These are phyloP conservation scores for Pseudogymnoascus verrucosus DNA, from an alignment of 2,329 filamentous ascomycete genomes.

Conservation along the genomic window DNA sequence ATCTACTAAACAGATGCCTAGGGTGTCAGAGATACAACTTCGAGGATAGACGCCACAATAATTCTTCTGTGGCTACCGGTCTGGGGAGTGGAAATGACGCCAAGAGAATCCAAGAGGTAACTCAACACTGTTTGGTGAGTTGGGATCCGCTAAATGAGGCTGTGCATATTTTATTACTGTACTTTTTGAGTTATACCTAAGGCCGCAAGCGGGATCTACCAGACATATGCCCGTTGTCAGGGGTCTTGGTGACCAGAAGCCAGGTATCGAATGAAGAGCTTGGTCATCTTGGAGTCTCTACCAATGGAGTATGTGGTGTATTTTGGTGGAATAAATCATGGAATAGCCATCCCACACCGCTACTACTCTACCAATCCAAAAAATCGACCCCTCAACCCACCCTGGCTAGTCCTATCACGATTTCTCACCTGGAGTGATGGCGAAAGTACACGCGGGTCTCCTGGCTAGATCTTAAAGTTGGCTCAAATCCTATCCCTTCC, in stretches of 20 bases:
- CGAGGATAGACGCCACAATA: too few relatives aligned
- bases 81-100: too few relatives aligned
- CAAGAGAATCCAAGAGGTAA: too few relatives aligned
- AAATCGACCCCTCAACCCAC: neutral
- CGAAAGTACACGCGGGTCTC: neutral
- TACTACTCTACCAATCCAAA: neutral
- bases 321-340: neutral
- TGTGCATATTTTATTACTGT: neutral
- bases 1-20: neutral
- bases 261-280: neutral
- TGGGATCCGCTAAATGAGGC: neutral
- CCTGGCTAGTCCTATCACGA: too few relatives aligned
- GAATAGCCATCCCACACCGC: neutral
- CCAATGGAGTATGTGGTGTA: neutral
- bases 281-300: neutral
- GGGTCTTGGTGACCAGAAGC: neutral
- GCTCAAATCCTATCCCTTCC: neutral
- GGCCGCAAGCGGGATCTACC: neutral
- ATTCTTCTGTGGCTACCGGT: too few relatives aligned
- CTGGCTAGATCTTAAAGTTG: neutral
- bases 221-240: neutral
- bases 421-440: neutral
- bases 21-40: too few relatives aligned
- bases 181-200: neutral
- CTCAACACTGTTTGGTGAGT: too few relatives aligned